Evolutionary conservation across 2,329 filamentous ascomycete species (phyloP).

Genomic region (Hypoxylon rubiginosum): DNA sequence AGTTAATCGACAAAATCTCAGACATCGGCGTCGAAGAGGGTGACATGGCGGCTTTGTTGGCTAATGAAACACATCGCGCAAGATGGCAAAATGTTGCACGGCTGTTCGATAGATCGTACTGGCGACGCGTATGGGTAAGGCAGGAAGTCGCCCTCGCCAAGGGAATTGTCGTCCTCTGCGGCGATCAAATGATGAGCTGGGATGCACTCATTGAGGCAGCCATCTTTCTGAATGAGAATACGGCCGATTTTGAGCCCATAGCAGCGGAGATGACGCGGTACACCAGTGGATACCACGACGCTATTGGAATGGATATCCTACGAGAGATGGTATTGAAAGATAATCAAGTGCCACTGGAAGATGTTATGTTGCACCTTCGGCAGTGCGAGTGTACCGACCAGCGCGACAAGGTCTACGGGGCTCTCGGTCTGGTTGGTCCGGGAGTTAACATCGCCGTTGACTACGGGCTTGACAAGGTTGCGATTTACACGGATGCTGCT

Average conservation of each 20-base stretch:
- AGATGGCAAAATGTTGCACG: slow-evolving; percentile 16
- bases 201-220: slow-evolving; percentile 14
- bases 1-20: slow-evolving; percentile 10
- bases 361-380: slow-evolving; percentile 23
- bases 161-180: slow-evolving; percentile 10
- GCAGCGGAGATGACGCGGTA: slow-evolving; percentile 7
- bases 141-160: slow-evolving; percentile 20
- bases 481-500: slow-evolving; percentile 14
- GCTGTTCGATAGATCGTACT: slow-evolving; percentile 23
- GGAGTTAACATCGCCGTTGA: slow-evolving; percentile 11
- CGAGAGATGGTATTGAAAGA: slow-evolving; percentile 14
- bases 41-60: slow-evolving; percentile 4
- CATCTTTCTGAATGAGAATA: slow-evolving; percentile 6
- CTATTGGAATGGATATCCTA: slow-evolving; percentile 14
- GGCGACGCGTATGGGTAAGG: slow-evolving; percentile 22
- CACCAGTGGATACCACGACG: slow-evolving; percentile 12
- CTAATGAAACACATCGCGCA: slow-evolving; percentile 10
- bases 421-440: slow-evolving; percentile 14
- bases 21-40: slow-evolving; percentile 6
- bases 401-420: slow-evolving; percentile 21
- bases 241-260: slow-evolving; percentile 15
- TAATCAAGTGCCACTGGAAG: slow-evolving; percentile 12
- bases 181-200: slow-evolving; percentile 18
- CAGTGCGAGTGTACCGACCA: slow-evolving; percentile 28
- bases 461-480: slow-evolving; percentile 16